phyloP scores from a whole-genome alignment of 768 basidiomycete species.

The Cytidiella melzeri region DNA sequence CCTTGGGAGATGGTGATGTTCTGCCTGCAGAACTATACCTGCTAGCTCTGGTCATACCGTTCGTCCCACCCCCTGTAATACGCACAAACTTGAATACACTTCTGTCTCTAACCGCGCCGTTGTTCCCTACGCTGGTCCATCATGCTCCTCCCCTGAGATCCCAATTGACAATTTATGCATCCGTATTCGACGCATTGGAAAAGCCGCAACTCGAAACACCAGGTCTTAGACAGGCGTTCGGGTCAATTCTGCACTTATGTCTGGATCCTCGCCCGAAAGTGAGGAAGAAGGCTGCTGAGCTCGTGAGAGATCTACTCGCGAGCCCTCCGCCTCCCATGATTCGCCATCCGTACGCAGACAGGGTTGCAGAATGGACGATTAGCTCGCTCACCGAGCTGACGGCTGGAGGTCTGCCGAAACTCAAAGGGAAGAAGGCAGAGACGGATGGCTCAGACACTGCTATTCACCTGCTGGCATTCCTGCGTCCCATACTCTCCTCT shows the following conservation, averaged over 20 bases:
- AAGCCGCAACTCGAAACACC: constrained; percentile 60
- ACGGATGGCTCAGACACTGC: constrained; percentile 63
- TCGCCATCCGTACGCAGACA: constrained; percentile 80
- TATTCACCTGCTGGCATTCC: constrained; percentile 70
- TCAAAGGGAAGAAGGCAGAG: constrained; percentile 50
- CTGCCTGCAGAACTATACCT: constrained; percentile 84
- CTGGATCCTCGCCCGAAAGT: constrained; percentile 93
- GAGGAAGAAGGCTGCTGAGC: constrained; percentile 83
- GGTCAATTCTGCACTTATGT: constrained; percentile 74
- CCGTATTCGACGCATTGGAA: constrained; percentile 66
- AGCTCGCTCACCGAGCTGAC: constrained; percentile 60
- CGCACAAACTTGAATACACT: constrained; percentile 68
- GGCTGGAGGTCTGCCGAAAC: constrained; percentile 52
- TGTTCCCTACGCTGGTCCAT: constrained; percentile 60
- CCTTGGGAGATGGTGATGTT: constrained; percentile 60
- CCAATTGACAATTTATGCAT: constrained; percentile 70
- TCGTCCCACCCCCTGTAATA: constrained; percentile 76
- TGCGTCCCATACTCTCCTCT: constrained; percentile 53
- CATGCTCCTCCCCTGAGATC: constrained; percentile 84
- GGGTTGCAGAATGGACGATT: constrained; percentile 76
- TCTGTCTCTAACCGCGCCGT: constrained; percentile 66
- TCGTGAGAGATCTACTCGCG: constrained; percentile 70
- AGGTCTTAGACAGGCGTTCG: constrained; percentile 75
- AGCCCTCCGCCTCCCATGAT: constrained; percentile 72
- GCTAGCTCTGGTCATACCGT: constrained; percentile 68